These are phyloP conservation scores for Xylariaceae sp. DNA, from an alignment of 2,329 filamentous ascomycete genomes.

Conservation along the genomic window DNA sequence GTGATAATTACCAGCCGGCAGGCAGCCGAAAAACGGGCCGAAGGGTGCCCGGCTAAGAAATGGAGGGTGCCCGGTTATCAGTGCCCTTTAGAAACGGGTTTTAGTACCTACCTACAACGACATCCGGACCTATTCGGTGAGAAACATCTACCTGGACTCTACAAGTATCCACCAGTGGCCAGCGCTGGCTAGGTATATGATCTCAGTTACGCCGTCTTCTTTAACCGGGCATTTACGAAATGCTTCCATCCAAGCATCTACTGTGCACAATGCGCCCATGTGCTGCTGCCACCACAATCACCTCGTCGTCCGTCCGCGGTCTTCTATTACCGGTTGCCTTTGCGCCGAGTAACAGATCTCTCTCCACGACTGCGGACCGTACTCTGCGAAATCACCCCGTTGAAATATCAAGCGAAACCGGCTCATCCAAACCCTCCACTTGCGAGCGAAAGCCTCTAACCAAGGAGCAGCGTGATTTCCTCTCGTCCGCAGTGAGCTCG, in stretches of 20 bases:
- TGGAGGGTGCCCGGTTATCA: too few relatives aligned
- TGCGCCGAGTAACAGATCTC: slow-evolving; percentile 23
- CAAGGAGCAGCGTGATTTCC: slow-evolving; percentile 65
- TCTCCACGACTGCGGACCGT: slow-evolving; percentile 29
- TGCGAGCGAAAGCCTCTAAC: slow-evolving; percentile 58
- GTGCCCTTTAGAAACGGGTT: too few relatives aligned
- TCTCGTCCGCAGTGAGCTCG: slow-evolving; percentile 63
- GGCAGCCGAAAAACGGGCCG: too few relatives aligned
- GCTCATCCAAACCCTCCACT: slow-evolving; percentile 32
- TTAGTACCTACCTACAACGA: too few relatives aligned
- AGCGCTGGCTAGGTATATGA: not conserved
- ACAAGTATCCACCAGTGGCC: too few relatives aligned
- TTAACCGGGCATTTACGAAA: slow-evolving; percentile 3
- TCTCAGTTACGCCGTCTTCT: not conserved
- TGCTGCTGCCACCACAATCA: not conserved
- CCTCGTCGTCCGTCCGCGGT: slow-evolving; percentile 32
- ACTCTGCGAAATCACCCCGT: slow-evolving; percentile 23
- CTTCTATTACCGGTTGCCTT: slow-evolving; percentile 38
- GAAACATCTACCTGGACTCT: too few relatives aligned
- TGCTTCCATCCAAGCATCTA: slow-evolving; percentile 24
- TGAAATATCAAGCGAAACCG: slow-evolving; percentile 21
- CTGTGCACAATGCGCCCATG: slow-evolving; percentile 24
- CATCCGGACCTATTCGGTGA: too few relatives aligned
- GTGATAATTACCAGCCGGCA: too few relatives aligned
- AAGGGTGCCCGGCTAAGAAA: too few relatives aligned